These are phyloP conservation scores for Verticillium zaregamsianum DNA, from an alignment of 2,329 filamentous ascomycete genomes.

Conservation along the genomic window DNA sequence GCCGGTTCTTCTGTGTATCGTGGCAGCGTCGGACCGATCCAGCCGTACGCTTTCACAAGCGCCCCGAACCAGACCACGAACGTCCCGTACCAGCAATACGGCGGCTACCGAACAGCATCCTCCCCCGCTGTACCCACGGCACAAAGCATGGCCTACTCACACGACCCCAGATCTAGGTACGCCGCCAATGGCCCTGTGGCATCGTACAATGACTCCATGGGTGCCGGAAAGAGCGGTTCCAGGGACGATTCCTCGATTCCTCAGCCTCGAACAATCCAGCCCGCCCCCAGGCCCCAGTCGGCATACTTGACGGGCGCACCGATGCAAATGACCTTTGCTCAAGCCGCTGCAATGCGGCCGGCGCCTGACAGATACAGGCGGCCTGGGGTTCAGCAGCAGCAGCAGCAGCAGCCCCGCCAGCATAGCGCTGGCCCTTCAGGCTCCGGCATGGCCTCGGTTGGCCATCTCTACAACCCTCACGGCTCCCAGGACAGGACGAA, in stretches of 20 bases:
- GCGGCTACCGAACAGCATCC: slow-evolving; percentile 43
- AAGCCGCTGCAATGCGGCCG: slow-evolving; percentile 57
- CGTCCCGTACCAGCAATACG: slow-evolving; percentile 46
- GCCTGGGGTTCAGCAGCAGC: slow-evolving; percentile 43
- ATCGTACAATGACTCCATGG: slow-evolving; percentile 31
- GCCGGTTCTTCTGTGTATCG: slow-evolving; percentile 50
- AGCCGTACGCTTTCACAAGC: slow-evolving; percentile 72
- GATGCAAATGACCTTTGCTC: slow-evolving; percentile 49
- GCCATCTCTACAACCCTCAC: slow-evolving; percentile 49
- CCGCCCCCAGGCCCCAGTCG: slow-evolving; percentile 38
- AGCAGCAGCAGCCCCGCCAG: slow-evolving; percentile 24
- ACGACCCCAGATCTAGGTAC: slow-evolving; percentile 24
- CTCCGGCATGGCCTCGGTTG: slow-evolving; percentile 49
- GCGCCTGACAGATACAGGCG: slow-evolving; percentile 84
- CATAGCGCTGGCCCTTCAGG: slow-evolving; percentile 39
- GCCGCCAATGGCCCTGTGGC: slow-evolving; percentile 12
- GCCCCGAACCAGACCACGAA: slow-evolving; percentile 61
- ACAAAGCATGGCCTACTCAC: slow-evolving; percentile 30
- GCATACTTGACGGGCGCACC: slow-evolving; percentile 32
- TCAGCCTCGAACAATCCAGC: slow-evolving; percentile 33
- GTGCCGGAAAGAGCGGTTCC: slow-evolving; percentile 34
- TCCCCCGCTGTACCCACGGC: slow-evolving; percentile 38
- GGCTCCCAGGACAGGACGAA: slow-evolving; percentile 17
- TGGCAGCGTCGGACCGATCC: slow-evolving; percentile 55
- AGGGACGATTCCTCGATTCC: slow-evolving; percentile 50